These are phyloP conservation scores for Durotheca rogersii DNA, from an alignment of 495 filamentous ascomycete species.

Conservation along the genomic window DNA sequence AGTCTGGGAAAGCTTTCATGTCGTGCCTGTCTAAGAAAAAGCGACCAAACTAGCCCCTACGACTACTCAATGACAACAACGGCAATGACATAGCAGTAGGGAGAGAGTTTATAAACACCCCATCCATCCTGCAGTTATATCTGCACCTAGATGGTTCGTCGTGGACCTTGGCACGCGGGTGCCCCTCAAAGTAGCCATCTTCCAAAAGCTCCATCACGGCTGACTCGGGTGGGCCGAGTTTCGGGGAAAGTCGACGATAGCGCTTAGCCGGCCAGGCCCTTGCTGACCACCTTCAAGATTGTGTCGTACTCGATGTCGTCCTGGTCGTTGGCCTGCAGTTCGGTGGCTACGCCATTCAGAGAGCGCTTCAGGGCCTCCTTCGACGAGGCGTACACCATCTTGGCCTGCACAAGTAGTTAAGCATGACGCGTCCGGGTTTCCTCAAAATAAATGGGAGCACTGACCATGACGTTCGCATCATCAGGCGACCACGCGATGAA, in stretches of 20 bases:
- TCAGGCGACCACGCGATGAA: slow-evolving; percentile 93
- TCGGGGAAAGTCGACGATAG: background rate
- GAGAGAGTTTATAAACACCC: slow-evolving; percentile 10
- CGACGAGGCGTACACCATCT: slow-evolving; percentile 97
- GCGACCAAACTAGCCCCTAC: slow-evolving; percentile 26
- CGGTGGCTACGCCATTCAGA: slow-evolving; percentile 72
- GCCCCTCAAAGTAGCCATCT: slow-evolving; percentile 21
- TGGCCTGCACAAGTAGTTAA: slow-evolving; percentile 55
- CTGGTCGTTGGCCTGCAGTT: slow-evolving; percentile 90
- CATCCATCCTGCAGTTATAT: slow-evolving; percentile 29
- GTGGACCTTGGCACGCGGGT: slow-evolving; percentile 26
- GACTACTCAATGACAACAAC: slow-evolving; percentile 18
- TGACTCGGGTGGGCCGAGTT: slow-evolving; percentile 1
- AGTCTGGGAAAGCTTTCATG: slow-evolving; percentile 30
- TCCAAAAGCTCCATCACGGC: slow-evolving; percentile 13
- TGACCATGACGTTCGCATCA: slow-evolving; percentile 77
- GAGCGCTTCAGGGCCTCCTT: slow-evolving; percentile 89
- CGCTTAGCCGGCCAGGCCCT: slow-evolving; percentile 56
- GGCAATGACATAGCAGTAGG: slow-evolving; percentile 11
- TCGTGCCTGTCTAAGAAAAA: slow-evolving; percentile 28
- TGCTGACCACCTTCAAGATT: slow-evolving; percentile 77
- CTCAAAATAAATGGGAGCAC: slow-evolving; percentile 35
- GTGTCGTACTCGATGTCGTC: slow-evolving; percentile 85
- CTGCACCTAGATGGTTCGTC: slow-evolving; percentile 31
- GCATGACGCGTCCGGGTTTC: background rate